Evolutionary conservation across 768 basidiomycete species (phyloP), one percentile per base, ranked within the genome.

Genomic region (Cyclocybe cylindracea): DNA sequence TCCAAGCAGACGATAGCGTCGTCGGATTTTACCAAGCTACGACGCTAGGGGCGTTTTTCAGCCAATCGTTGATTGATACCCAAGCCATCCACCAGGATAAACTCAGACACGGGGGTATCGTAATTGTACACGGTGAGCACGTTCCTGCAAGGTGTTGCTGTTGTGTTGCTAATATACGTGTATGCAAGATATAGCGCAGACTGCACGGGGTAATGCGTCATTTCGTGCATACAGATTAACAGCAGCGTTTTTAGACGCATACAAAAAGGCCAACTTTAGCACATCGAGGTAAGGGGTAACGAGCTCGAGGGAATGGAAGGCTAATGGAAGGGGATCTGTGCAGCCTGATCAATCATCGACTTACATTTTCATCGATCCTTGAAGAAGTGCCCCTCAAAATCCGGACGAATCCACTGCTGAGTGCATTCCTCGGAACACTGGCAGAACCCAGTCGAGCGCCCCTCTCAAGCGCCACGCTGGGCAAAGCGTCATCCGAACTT

Each of bases 1-100:
- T 95, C 48, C 88, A 91, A 62, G 84, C 86, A 35, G 93, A 95
- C 62, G 93, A 96, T 70, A 92, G 86, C 57, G 83, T 94, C 33
- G 88, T 97, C 49, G 95, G 95, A 36, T 93, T 96, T 70, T 98
- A 98, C 74, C 92, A 96, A 64, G 89, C 90, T 39, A 92, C 87
- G 24, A 84, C 85, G 7, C 78, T 92, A 36, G 91, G 91, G 39
- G 89, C 91, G 4, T 93, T 94, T 67, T 89, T 88, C 69, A 90
- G 83, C 63, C 90, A 91, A 66, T 78, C 81, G 7, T 67, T 94
- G 44, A 77, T 94, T 42, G 90, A 94, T 59, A 86, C 88, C 7
- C 90, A 91, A 67, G 88, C 87, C 43, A 82, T 91, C 58, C 91
- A 93, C 67, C 88, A 90, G 65, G 89, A 92, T 39, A 89, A 85